Conservation (phyloP, 108 stramenopile species). For the Fragilaria radians region DNA sequence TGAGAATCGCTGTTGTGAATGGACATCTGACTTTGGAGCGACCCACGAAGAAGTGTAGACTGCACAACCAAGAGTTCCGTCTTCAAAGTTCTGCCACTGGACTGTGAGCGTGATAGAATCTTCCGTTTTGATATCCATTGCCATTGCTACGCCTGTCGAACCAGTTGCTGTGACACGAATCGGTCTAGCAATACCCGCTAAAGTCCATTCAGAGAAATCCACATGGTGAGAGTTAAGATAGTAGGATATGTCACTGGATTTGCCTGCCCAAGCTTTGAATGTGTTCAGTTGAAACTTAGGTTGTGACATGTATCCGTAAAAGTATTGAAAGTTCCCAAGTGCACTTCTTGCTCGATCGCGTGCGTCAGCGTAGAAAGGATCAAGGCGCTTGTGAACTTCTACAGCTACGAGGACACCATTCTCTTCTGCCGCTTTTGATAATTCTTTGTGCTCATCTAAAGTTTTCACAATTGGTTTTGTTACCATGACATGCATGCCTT, state of each 20-base stretch:
- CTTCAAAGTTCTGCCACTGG: constrained; percentile 89
- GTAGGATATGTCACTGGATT: constrained; percentile 95
- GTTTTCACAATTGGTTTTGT: constrained; percentile 99
- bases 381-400: constrained; percentile 97
- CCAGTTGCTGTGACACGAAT: constrained; percentile 89
- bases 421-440: constrained; percentile 77
- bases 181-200: constrained; percentile 82
- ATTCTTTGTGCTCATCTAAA: constrained; percentile 72
- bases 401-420: constrained; percentile 86
- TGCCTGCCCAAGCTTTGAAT: constrained; percentile 99
- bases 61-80: constrained; percentile 79
- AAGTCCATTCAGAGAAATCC: constrained; percentile 98
- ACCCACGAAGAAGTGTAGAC: constrained; percentile 97
- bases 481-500: constrained; percentile 96
- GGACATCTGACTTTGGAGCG: constrained; percentile 95
- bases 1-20: constrained; percentile 99
- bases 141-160: constrained; percentile 90
- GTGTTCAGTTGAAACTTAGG: constrained; percentile 99
- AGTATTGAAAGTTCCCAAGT: constrained; percentile 93
- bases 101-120: constrained; percentile 99
- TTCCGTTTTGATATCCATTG: constrained; percentile 84
- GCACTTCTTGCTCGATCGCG: constrained; percentile 77
- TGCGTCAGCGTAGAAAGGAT: constrained; percentile 99
- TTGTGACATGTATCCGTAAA: constrained; percentile 99
- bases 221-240: constrained; percentile 99